Base-by-base conservation (phyloP, 345 rosid species). In the Salix purpurea region DNA sequence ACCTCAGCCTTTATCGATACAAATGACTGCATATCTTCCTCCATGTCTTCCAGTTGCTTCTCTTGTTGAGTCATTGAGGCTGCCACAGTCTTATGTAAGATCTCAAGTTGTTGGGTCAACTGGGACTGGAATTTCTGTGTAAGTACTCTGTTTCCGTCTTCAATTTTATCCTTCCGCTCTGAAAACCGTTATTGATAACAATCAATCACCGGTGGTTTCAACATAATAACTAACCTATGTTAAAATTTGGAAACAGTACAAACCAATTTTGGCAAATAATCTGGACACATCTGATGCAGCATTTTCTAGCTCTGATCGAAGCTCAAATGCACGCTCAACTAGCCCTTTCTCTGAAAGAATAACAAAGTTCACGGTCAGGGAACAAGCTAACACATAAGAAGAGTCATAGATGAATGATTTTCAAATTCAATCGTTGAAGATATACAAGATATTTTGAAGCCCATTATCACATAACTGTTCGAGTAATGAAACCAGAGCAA, bases 111-210 rank as follows among this genome's bases (percentile, higher is more conserved):
- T 71, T 91, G 93, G 34, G 90, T 92, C 82, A 96, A 78, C 52
- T 92, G 95, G 82, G 91, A 87, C 88, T 90, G 95, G 79, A 93
- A 96, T 73, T 83, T 88, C 80, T 86, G 91, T 74, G 94, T 85
- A 73, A 94, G 90, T 67, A 74, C 78, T 84, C 85, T 90, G 82
- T 96, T 96, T 71, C 88, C 92, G 32, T 91, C 97, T 85, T 96
- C 99, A 39, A 96, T 96, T 87, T 87, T 91, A 81, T 94, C 96
- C 84, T 96, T 96, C 83, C 95, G 80, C 79, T 96, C 98, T 94
- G 92, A 83, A 87, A 77, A 34, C 67, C 23, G 56, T 42, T 34
- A 68, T 39, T 39, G 36, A 72, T 37, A 36, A 28, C 37, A 28
- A 28, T 65, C 15, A 68, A 48, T 72, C 60, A 32, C 10, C 62